Evolutionary conservation across 2,329 filamentous ascomycete species (phyloP), one percentile per base, ranked within the genome.

Genomic region (Cordyceps tenuipes): DNA sequence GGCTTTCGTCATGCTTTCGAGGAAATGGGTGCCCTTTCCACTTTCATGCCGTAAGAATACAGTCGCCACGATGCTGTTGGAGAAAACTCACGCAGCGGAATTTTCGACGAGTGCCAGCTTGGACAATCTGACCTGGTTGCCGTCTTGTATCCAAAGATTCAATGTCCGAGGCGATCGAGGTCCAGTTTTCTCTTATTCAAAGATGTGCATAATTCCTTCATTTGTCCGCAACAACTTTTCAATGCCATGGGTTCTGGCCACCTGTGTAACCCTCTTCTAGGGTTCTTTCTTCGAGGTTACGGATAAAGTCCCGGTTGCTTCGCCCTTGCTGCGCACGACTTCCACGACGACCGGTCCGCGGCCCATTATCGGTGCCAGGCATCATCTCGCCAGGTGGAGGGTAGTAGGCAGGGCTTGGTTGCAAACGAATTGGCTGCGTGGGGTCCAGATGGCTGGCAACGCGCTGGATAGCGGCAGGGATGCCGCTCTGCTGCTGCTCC

Each of bases 341-440:
- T 49, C 89, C 88, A 71, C 92, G 83, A 68, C 91, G 83, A 47
- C 89, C 84, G 76, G 82, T 72, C 59, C 76, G 72, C 51, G 79
- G 69, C 26, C 84, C 78, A 61, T 82, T 83, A 53, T 86, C 82
- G 62, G 89, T 83, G 9, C 79, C 76, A 21, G 84, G 81, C 67
- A 90, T 86, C 10, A 91, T 90, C 65, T 97, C 93, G 7, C 89
- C 86, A 2, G 93, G 90, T 21, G 94, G 94, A 12, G 94, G 94
- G 68, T 97, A 99, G 74, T 99, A 99, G 1, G 94, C 94, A 5
- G 94, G 94, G 67, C 91, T 97, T 2, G 94, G 94, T 71, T 99
- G 94, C 60, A 97, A 76, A 54, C 94, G 85, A 68, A 99, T 97
- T 0, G 94, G 94, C 62, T 92, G 90, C 67, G 86, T 97, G 1